A percentile compares a stretch with the other conserved stretches of the same genome.
Conservation (phyloP, 2,329 filamentous ascomycete species). For the Ramularia endophylla region DNA sequence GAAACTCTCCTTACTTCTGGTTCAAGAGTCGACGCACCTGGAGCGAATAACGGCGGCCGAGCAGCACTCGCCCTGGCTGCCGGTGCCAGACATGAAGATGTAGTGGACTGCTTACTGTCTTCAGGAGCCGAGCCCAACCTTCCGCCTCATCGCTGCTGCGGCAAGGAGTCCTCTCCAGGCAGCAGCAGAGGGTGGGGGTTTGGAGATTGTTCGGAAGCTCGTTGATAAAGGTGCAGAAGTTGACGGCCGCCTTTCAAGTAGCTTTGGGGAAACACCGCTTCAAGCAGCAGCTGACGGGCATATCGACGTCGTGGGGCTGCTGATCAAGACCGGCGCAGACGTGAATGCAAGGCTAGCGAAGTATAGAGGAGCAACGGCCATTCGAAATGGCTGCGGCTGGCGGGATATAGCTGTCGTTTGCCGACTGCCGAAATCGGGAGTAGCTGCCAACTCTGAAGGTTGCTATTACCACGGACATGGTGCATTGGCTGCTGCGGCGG, state of each 20-base stretch:
- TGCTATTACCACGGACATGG: slow-evolving; percentile 15
- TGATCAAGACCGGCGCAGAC: slow-evolving; percentile 12
- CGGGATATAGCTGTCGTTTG: slow-evolving; percentile 10
- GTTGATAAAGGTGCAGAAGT: slow-evolving; percentile 14
- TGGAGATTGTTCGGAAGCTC: slow-evolving; percentile 11
- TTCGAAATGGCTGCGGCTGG: slow-evolving; percentile 15
- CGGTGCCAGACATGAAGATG: slow-evolving; percentile 12
- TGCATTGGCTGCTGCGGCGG: slow-evolving; percentile 17
- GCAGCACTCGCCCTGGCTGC: slow-evolving; percentile 17
- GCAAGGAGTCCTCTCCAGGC: slow-evolving; percentile 18
- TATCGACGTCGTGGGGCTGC: slow-evolving; percentile 10
- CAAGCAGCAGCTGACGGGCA: slow-evolving; percentile 16
- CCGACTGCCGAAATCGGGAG: slow-evolving; percentile 12
- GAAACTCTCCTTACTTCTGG: slow-evolving; percentile 14
- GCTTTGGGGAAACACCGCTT: slow-evolving; percentile 15
- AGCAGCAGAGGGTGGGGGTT: slow-evolving; percentile 16
- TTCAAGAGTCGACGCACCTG: slow-evolving; percentile 14
- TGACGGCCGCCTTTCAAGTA: slow-evolving; percentile 9
- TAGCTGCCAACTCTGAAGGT: slow-evolving; percentile 16
- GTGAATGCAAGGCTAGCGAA: slow-evolving; percentile 12
- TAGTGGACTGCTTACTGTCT: slow-evolving; percentile 14
- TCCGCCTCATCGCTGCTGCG: slow-evolving; percentile 14
- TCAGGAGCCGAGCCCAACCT: slow-evolving; percentile 17
- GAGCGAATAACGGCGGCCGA: slow-evolving; percentile 16
- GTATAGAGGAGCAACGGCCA: slow-evolving; percentile 14